Conservation (phyloP, 805 yeast genomes). For the Teunomyces gatunensis region DNA sequence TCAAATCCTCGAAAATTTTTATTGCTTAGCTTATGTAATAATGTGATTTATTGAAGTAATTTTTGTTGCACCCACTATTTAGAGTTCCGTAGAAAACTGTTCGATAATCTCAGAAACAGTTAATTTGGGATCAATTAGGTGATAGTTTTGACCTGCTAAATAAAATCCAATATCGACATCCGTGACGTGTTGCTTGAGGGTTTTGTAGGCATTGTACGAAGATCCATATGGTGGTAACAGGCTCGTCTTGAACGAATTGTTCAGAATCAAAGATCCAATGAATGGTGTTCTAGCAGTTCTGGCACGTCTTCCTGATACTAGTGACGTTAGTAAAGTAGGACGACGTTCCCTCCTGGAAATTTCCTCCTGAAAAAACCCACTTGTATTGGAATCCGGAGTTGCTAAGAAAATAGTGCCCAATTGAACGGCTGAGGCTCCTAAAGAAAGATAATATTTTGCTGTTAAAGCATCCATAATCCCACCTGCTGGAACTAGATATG, state of each 20-base stretch:
- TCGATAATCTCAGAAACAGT: constrained; percentile 23
- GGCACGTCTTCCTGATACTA: constrained; percentile 40
- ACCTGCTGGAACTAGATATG: constrained; percentile 47
- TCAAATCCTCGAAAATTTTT: constrained; percentile 3
- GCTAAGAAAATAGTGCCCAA: constrained; percentile 53
- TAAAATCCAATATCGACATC: constrained; percentile 25
- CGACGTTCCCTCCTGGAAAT: constrained; percentile 3
- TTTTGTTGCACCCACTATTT: constrained; percentile 9
- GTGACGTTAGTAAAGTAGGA: constrained; percentile 30
- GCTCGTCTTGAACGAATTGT: constrained; percentile 1
- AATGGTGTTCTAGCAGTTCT: constrained; percentile 37
- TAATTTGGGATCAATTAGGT: constrained; percentile 16
- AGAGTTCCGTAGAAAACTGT: constrained; percentile 17
- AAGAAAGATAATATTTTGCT: constrained; percentile 26
- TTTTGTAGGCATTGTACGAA: constrained; percentile 31
- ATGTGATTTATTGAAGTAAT: constrained; percentile 6
- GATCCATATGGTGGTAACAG: constrained; percentile 36
- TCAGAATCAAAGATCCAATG: constrained; percentile 18
- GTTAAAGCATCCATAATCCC: constrained; percentile 42
- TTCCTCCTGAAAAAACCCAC: constrained; percentile 14
- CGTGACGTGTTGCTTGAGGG: constrained; percentile 13
- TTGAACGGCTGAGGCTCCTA: constrained; percentile 54
- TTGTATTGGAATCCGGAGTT: constrained; percentile 27
- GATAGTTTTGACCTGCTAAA: constrained; percentile 36
- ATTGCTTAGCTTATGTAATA: constrained; percentile 1